A percentile compares a stretch with the other conserved stretches of the same genome.
Evolutionary conservation across 805 yeast genomes (phyloP).

Genomic region (Jamesozyma hellenica): DNA sequence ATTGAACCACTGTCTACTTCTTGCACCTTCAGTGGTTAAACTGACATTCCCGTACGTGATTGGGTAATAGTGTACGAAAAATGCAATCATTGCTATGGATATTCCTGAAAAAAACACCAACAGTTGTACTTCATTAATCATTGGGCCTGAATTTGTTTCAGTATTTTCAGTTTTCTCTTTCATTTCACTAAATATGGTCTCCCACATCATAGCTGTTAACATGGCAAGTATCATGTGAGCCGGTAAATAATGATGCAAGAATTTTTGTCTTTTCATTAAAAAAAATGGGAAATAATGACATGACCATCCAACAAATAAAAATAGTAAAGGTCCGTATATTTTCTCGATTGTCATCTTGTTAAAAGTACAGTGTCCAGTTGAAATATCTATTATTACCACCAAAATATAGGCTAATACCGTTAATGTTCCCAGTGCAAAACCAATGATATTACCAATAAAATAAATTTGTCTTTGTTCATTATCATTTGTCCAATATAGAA

Average conservation of each 20-base stretch:
- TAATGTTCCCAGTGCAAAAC: conserved; percentile 76
- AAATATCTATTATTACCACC: conserved; percentile 58
- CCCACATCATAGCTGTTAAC: conserved; percentile 71
- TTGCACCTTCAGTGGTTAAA: conserved; percentile 51
- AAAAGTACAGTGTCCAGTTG: conserved; percentile 53
- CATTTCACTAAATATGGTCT: conserved; percentile 58
- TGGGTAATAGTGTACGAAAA: conserved; percentile 68
- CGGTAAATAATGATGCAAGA: conserved; percentile 89
- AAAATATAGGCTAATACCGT: conserved; percentile 57
- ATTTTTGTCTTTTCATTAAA: conserved; percentile 85
- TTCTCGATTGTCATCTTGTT: conserved; percentile 51
- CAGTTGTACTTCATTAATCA: conserved; percentile 19
- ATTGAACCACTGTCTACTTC: conserved; percentile 67
- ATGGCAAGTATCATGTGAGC: conserved; percentile 86
- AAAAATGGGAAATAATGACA: conserved; percentile 86
- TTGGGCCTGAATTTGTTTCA: conserved; percentile 12
- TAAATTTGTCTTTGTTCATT: conserved; percentile 66
- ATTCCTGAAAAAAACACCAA: conserved; percentile 6
- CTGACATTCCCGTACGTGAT: conserved; percentile 69
- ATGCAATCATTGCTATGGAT: conserved; percentile 10
- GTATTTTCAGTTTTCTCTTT: no score
- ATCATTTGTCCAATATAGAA: conserved; percentile 86
- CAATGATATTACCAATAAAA: conserved; percentile 81
- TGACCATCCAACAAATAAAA: conserved; percentile 77
- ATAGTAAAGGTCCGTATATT: conserved; percentile 72